A percentile compares a stretch with the other conserved stretches of the same genome.
These are phyloP conservation scores for Boletus sp. DNA, from an alignment of 768 basidiomycete species.

Conservation along the genomic window DNA sequence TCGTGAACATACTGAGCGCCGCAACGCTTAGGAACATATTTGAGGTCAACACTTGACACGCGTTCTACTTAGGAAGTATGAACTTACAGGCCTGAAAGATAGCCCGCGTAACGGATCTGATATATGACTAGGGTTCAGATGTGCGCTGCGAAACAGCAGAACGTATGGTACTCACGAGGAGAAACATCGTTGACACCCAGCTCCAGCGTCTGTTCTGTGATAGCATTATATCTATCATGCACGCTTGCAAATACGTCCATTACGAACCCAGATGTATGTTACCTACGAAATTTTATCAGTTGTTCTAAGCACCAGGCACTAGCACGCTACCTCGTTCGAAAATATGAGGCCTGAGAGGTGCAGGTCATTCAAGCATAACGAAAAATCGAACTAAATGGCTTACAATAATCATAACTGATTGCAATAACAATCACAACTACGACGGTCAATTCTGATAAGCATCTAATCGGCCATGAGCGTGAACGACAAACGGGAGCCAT, in stretches of 20 bases:
- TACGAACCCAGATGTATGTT: conserved; percentile 3
- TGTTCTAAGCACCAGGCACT: background rate
- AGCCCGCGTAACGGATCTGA: conserved; percentile 4
- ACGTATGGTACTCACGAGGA: background rate
- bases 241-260: background rate
- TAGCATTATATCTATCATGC: background rate
- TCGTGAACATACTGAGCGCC: background rate
- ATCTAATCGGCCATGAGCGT: no score
- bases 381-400: background rate
- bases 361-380: background rate
- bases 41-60: background rate
- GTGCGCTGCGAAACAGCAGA: no score
- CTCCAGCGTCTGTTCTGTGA: background rate
- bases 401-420: background rate
- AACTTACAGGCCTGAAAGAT: background rate
- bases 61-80: background rate
- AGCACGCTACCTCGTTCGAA: background rate
- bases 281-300: background rate
- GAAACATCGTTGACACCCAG: conserved; percentile 2
- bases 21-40: background rate
- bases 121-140: no score
- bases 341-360: background rate
- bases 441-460: background rate
- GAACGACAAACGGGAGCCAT: background rate
- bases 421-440: background rate